Base-by-base conservation (phyloP, 2,329 filamentous ascomycete species). In the Metarhizium humberi region DNA sequence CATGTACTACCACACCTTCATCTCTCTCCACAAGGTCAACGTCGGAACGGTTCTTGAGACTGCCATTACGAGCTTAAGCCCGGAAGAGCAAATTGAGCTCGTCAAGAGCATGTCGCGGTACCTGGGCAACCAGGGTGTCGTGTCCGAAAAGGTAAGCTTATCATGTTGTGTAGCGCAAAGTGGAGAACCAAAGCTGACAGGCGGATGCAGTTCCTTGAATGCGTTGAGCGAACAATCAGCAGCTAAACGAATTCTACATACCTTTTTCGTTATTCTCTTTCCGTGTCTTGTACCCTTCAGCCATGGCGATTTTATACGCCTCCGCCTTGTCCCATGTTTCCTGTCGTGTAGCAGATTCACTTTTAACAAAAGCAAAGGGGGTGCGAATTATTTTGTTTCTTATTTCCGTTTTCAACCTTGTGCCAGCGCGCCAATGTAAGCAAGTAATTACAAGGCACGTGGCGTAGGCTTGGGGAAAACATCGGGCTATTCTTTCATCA, bases 1-100 rank as follows among this genome's bases (percentile, higher is more conserved):
- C 76, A 92, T 99, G 81, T 99, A 99, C 75, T 99, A 95, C 74
- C 92, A 96, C 71, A 94, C 88, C 66, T 99, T 99, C 71, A 92
- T 99, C 66, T 92, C 92, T 4, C 79, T 90, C 6, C 85, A 96
- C 77, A 90, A 92, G 71, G 85, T 88, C 43, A 90, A 80, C 55
- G 86, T 96, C 20, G 94, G 92, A 20, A 84, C 84, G 54, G 88
- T 99, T 40, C 88, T 99, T 62, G 92, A 99, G 75, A 83, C 85
- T 13, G 92, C 90, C 52, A 95, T 99, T 62, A 95, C 86, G 6
- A 92, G 92, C n/a, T 74, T 99, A 63, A 86, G 84, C 0, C 75
- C 85, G 1, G 91, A 96, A 45, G 90, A 99, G 72, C 92, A 99
- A 73, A 78, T 96, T 58, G 92, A 96, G 71, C 76, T 90, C 53